phyloP scores from a whole-genome alignment of 306 rosid genomes.

The Cicer arietinum region DNA sequence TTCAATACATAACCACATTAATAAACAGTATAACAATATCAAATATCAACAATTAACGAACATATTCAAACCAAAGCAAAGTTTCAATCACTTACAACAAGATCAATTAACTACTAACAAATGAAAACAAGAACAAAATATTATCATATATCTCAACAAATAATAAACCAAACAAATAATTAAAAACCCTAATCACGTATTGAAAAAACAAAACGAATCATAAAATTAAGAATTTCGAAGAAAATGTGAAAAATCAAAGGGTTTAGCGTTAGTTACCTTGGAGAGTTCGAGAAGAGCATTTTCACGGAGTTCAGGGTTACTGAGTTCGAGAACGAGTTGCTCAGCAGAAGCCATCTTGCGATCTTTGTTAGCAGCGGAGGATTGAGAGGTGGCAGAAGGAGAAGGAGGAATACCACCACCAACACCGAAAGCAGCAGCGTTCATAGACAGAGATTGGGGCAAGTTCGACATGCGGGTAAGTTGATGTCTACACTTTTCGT shows the following conservation, averaged over 20 bases:
- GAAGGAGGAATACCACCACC: constrained; percentile 6
- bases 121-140: no score
- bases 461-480: constrained; percentile 40
- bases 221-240: neutral
- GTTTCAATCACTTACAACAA: no score
- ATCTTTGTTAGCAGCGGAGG: constrained; percentile 47
- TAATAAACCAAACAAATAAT: neutral
- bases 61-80: no score
- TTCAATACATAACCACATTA: neutral
- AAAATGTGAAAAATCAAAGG: neutral
- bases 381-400: constrained; percentile 41
- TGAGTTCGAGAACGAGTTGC: constrained; percentile 57
- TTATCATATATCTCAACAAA: neutral
- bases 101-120: no score
- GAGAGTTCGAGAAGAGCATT: constrained; percentile 60
- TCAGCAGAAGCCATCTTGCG: constrained; percentile 79
- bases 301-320: constrained; percentile 59
- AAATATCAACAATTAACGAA: no score
- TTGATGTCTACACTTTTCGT: no score
- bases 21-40: neutral
- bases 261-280: constrained; percentile 35
- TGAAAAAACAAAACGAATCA: neutral
- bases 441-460: constrained; percentile 50
- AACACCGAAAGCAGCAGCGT: constrained; percentile 61
- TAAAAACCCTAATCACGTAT: constrained; percentile 17